Evolutionary conservation across 2,329 filamentous ascomycete species (phyloP).

Genomic region (Trichoderma afroharzianum): DNA sequence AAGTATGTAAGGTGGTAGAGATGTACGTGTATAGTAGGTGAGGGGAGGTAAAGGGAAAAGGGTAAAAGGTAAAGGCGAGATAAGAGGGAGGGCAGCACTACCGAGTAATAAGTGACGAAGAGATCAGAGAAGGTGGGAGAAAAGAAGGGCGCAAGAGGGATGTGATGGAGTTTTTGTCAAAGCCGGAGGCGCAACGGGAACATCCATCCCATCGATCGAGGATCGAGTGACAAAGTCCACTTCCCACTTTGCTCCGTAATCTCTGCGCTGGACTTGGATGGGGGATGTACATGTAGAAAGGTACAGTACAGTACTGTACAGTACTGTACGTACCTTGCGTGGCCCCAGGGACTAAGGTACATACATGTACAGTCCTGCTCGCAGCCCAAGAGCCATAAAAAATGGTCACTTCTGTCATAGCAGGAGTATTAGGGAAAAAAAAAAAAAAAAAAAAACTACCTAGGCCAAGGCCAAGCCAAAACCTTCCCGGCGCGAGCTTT

Average conservation of each 20-base stretch:
- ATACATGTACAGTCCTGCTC: neutral
- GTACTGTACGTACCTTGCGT: neutral
- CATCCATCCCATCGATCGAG: conserved; percentile 32
- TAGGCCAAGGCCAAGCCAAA: neutral
- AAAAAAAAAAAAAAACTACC: neutral
- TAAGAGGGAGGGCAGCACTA: neutral
- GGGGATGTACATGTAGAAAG: neutral
- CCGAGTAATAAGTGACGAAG: neutral
- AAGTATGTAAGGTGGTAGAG: neutral
- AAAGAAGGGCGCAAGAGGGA: conserved; percentile 22
- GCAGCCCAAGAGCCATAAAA: conserved; percentile 9
- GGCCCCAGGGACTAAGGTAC: neutral
- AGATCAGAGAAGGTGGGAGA: conserved; percentile 14
- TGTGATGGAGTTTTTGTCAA: conserved; percentile 29
- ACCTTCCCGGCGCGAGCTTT: conserved; percentile 2
- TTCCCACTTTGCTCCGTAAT: conserved; percentile 12
- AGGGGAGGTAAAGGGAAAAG: neutral
- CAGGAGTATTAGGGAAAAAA: neutral
- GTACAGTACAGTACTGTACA: neutral
- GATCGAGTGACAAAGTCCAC: conserved; percentile 28
- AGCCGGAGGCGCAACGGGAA: conserved; percentile 30
- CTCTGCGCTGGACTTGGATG: neutral
- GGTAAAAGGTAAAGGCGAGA: neutral
- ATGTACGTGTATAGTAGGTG: neutral
- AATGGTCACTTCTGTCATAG: neutral